Base-by-base conservation (phyloP, 805 yeast species). In the Metschnikowia koreensis region DNA sequence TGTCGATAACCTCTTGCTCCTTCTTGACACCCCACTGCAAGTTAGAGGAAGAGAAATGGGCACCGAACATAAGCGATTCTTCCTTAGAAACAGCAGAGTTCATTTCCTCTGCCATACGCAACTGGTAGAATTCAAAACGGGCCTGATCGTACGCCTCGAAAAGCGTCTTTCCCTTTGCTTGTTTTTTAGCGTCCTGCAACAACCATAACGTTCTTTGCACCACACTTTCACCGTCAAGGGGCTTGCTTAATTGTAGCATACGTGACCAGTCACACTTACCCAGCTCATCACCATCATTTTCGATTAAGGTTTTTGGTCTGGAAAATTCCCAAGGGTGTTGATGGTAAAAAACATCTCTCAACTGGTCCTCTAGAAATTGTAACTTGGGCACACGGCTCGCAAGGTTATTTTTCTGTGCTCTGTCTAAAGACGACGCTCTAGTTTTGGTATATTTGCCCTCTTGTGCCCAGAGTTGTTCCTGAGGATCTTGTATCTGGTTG, bases 251-350 rank as follows among this genome's bases (percentile, higher is more conserved):
- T 68, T 94, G 98, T 59, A 80, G 79, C 67, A 94, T 80, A 46
- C 76, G 76, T 44, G 85, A 77, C 98, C 99, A 94, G 67, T 94
- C 90, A 56, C 76, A 71, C 52, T 76, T 75, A 7, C 66, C 63
- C 39, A 68, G 61, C 43, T 87, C 89, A 41, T 78, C 74, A 7
- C 87, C 89, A 37, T 78, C 76, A 61, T 83, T 87, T 68, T 94
- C 99, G 43, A 91, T 78, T 58, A 94, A 71, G 29, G 82, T 77
- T 66, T 88, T 89, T 12, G 98, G 97, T 60, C 96, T 81, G 1
- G 98, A 89, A 48, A 92, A 75, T 70, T 94, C 99, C 99, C 99
- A 94, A 7, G 99, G 99, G 70, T 94, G 99, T 66, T 92, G 97
- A 53, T 83, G 83, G 69, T 86, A 93, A 64, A 94, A 94, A 26